Conservation (phyloP, 2,329 filamentous ascomycete species). For the Thelonectria blattea region DNA sequence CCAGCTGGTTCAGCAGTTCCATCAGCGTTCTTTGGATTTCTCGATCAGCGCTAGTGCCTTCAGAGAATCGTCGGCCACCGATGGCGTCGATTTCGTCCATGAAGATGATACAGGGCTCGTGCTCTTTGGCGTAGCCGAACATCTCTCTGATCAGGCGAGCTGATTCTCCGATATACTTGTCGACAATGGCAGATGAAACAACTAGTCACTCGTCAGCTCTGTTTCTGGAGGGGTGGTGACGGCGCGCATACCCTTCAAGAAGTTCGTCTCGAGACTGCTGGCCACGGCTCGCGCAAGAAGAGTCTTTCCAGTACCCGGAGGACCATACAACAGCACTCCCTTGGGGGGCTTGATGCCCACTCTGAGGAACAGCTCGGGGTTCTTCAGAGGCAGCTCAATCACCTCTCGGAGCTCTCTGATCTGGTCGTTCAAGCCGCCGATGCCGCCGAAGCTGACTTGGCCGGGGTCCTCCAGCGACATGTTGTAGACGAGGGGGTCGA, state of each 20-base stretch:
- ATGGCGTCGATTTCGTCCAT: constrained; percentile 99
- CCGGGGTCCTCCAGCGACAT: constrained; percentile 99
- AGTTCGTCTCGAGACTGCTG: constrained; percentile 96
- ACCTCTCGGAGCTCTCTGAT: constrained; percentile 97
- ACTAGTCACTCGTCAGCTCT: constrained; percentile 59
- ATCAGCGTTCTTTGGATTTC: constrained; percentile 98
- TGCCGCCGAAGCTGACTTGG: constrained; percentile 96
- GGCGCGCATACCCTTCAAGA: constrained; percentile 78
- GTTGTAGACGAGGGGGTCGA: constrained; percentile 98
- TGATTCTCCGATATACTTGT: constrained; percentile 99
- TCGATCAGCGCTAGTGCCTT: constrained; percentile 95
- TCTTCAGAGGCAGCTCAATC: constrained; percentile 97
- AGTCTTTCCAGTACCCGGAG: constrained; percentile 96
- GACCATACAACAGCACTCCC: constrained; percentile 93
- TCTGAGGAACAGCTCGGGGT: constrained; percentile 94
- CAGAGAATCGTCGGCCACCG: constrained; percentile 92
- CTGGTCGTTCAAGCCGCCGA: constrained; percentile 97
- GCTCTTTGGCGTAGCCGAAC: constrained; percentile 99
- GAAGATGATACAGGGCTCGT: constrained; percentile 99
- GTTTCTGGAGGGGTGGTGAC: neutral
- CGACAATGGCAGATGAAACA: constrained; percentile 97
- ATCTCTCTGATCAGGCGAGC: constrained; percentile 97
- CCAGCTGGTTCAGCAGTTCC: constrained; percentile 97
- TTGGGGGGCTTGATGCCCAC: constrained; percentile 99
- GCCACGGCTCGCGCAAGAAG: constrained; percentile 92